Conservation (phyloP, 1,284 basidiomycete species). For the Cerioporus squamosus region DNA sequence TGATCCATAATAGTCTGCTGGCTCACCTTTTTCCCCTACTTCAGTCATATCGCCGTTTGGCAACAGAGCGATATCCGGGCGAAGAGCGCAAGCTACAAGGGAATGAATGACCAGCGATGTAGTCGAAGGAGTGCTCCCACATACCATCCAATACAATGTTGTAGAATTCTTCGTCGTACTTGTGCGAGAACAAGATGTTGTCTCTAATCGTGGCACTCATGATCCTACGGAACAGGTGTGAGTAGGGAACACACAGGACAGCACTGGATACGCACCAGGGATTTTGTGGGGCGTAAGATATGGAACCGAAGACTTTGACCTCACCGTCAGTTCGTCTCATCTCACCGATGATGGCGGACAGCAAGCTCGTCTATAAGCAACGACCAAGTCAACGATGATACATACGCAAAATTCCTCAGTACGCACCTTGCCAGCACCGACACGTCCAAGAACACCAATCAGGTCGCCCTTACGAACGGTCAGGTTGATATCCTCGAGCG, state of each 20-base stretch:
- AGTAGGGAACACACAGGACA: neutral
- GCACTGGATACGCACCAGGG: slow-evolving; percentile 63
- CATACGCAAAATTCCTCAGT: neutral
- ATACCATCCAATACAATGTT: slow-evolving; percentile 75
- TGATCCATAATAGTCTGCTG: no score
- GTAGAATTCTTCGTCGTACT: slow-evolving; percentile 83
- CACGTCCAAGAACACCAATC: slow-evolving; percentile 85
- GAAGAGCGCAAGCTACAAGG: slow-evolving; percentile 79
- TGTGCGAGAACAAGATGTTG: slow-evolving; percentile 91
- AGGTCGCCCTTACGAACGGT: slow-evolving; percentile 86
- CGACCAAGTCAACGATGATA: neutral
- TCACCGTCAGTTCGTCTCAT: slow-evolving; percentile 82
- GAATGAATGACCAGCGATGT: neutral
- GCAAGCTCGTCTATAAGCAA: slow-evolving; percentile 59
- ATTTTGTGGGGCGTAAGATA: slow-evolving; percentile 91
- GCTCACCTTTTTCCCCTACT: slow-evolving; percentile 71
- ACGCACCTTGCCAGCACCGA: slow-evolving; percentile 89
- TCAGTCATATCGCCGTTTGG: slow-evolving; percentile 75
- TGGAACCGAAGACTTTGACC: slow-evolving; percentile 70
- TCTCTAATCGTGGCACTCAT: slow-evolving; percentile 84
- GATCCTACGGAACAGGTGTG: slow-evolving; percentile 53
- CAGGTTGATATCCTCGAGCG: slow-evolving; percentile 80
- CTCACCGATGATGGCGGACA: slow-evolving; percentile 86
- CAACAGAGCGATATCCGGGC: slow-evolving; percentile 80
- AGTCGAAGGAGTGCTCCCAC: neutral